Percentiles rank a stretch among this genome's conserved stretches.
Conservation (phyloP, 2,329 filamentous ascomycete species). For the Neopestalotiopsis sp. region DNA sequence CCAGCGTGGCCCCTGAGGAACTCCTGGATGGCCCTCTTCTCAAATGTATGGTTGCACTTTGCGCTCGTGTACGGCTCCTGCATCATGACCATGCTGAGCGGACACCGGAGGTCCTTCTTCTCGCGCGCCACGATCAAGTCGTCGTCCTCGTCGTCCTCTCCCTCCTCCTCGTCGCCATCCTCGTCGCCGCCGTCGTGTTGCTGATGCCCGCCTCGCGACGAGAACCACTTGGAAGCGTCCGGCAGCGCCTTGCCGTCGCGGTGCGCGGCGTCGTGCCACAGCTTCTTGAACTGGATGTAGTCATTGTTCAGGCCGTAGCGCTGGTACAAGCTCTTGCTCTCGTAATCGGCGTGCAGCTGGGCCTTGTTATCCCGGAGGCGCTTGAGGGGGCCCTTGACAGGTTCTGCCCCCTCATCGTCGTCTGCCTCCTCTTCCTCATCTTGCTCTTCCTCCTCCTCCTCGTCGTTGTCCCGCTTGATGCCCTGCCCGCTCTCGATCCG, state of each 20-base stretch:
- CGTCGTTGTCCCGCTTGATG: background rate
- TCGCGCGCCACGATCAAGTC: slow-evolving; percentile 71
- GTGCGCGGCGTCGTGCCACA: slow-evolving; percentile 59
- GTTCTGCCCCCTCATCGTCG: slow-evolving; percentile 30
- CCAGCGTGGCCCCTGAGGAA: slow-evolving; percentile 45
- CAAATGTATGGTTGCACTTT: slow-evolving; percentile 75
- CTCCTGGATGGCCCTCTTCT: slow-evolving; percentile 66
- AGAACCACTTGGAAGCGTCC: slow-evolving; percentile 60
- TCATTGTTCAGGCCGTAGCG: slow-evolving; percentile 63
- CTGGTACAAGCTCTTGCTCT: slow-evolving; percentile 44
- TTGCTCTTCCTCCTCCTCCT: slow-evolving; percentile 30
- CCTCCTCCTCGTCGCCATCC: slow-evolving; percentile 32
- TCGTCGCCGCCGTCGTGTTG: slow-evolving; percentile 37
- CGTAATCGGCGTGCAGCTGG: slow-evolving; percentile 48
- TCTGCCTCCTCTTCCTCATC: slow-evolving; percentile 32
- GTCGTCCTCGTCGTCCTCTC: slow-evolving; percentile 62
- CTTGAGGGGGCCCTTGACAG: slow-evolving; percentile 34
- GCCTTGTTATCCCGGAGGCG: slow-evolving; percentile 42
- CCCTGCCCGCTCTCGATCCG: background rate
- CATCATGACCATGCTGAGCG: slow-evolving; percentile 69
- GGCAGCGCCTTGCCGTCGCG: slow-evolving; percentile 55
- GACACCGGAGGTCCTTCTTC: slow-evolving; percentile 70
- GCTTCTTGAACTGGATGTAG: slow-evolving; percentile 63
- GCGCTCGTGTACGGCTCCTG: slow-evolving; percentile 68
- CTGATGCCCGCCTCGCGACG: background rate